These are phyloP conservation scores for Paxillus involutus DNA, from an alignment of 768 basidiomycete species.

Conservation along the genomic window DNA sequence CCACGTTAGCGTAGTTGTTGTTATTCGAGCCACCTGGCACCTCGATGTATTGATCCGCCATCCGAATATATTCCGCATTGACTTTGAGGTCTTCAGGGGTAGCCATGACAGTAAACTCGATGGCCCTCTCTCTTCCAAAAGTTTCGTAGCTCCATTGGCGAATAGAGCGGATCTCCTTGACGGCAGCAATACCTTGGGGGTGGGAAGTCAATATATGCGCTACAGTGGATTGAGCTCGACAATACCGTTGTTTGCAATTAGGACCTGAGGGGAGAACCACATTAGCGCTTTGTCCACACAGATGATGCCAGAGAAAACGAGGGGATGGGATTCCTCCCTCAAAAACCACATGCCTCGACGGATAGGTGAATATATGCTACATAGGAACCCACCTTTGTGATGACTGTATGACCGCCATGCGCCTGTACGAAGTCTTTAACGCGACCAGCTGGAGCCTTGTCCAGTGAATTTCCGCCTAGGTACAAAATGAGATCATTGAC, in stretches of 20 bases:
- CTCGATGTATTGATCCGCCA: constrained; percentile 99
- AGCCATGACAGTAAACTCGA: constrained; percentile 99
- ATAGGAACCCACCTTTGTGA: constrained; percentile 82
- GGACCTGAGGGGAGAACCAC: constrained; percentile 55
- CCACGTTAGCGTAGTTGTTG: constrained; percentile 99
- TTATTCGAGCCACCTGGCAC: constrained; percentile 98
- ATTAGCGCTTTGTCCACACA: constrained; percentile 7
- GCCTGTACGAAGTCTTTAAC: constrained; percentile 90
- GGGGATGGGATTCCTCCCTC: neutral
- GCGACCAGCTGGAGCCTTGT: constrained; percentile 73
- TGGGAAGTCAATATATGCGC: constrained; percentile 19
- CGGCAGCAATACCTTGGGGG: constrained; percentile 88
- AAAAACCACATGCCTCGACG: constrained; percentile 3
- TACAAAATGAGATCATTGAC: constrained; percentile 11
- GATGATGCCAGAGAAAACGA: neutral
- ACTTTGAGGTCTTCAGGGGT: constrained; percentile 98
- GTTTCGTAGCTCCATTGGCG: constrained; percentile 99
- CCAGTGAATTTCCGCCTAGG: constrained; percentile 91
- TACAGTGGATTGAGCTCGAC: neutral
- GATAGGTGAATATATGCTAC: constrained; percentile 17
- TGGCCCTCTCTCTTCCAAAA: constrained; percentile 91
- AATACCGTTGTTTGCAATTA: constrained; percentile 97
- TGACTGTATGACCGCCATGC: constrained; percentile 95
- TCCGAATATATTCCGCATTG: constrained; percentile 99
- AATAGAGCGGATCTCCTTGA: constrained; percentile 98